Evolutionary conservation across 1,139 yeast species (phyloP), one percentile per base, ranked within the genome.

Genomic region (Candida sanyaensis): DNA sequence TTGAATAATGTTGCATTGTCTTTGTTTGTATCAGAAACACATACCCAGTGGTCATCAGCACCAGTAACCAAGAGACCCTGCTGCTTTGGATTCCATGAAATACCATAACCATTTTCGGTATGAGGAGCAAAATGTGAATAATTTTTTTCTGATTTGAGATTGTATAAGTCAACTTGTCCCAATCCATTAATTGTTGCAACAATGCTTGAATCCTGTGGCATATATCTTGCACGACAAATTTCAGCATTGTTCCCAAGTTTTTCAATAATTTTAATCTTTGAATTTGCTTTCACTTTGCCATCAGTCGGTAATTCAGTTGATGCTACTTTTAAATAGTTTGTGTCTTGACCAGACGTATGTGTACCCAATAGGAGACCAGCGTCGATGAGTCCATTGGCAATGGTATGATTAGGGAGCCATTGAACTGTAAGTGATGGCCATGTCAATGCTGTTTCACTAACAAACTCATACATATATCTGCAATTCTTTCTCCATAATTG

Each of bases 371-470:
- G 64, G 48, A 93, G 64, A 43, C 62, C 65, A 29, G 77, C 63
- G 58, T 74, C 69, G 62, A 80, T 52, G 61, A 78, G 54, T 53
- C 77, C 61, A 66, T 63, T 63, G 23, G 55, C 58, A 28, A 53
- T 54, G 1, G 53, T 46, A 50, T 63, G 66, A 44, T 78, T 73
- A 1, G 91, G 91, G 13, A 86, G 66, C 90, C 93, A 87, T 66
- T 87, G 88, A 2, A 86, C 76, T 2, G 93, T 85, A 46, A 87
- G 69, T 4, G 92, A 84, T 1, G 96, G 95, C 95, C 95, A 88
- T 8, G 85, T 78, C 43, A 87, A 67, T 2, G 88, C 88, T 0
- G 92, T 86, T 59, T 87, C 93, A 49, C 87, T 83, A 30, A 87
- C 88, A 63, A 85, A 86, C 60, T 86, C 90, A 57, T 88, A 88